Conservation (phyloP, 2,329 filamentous ascomycete genomes). For the Periconia digitata region DNA sequence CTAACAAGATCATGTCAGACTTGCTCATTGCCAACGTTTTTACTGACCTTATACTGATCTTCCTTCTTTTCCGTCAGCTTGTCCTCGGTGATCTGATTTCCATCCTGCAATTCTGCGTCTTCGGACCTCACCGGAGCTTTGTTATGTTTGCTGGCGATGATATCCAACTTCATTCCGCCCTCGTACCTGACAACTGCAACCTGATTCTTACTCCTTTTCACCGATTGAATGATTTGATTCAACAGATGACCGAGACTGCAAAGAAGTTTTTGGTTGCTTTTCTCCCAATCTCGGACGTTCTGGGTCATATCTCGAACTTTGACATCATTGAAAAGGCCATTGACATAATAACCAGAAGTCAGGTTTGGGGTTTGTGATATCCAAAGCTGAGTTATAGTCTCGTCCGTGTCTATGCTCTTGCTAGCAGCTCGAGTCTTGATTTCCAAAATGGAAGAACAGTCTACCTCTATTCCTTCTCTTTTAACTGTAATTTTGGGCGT, state of each 20-base stretch:
- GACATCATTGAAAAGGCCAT: conserved; percentile 35
- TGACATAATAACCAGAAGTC: conserved; percentile 46
- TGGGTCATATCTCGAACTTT: conserved; percentile 9
- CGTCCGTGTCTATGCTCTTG: conserved; percentile 34
- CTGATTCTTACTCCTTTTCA: conserved; percentile 8
- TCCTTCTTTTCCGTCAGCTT: conserved; percentile 1
- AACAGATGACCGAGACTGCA: conserved; percentile 10
- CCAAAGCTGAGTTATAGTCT: conserved; percentile 49
- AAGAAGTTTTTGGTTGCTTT: conserved; percentile 11
- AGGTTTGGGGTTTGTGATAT: conserved; percentile 51
- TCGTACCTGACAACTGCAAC: conserved; percentile 9
- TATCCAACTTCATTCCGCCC: conserved; percentile 4
- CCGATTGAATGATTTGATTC: conserved; percentile 10
- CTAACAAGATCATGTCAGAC: conserved; percentile 2
- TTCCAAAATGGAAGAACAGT: conserved; percentile 41
- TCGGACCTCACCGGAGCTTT: conserved; percentile 7
- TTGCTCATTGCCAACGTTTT: conserved; percentile 2
- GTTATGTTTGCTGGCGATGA: conserved; percentile 1
- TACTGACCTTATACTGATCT: conserved; percentile 4
- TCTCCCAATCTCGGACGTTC: conserved; percentile 11
- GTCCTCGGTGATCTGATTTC: background rate
- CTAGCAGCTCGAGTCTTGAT: conserved; percentile 47
- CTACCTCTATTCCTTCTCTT: conserved; percentile 10
- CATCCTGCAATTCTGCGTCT: conserved; percentile 22
- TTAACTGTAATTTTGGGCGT: conserved; percentile 34